Base-by-base conservation (phyloP, 1,284 basidiomycete genomes). In the Ganoderma meredithae region DNA sequence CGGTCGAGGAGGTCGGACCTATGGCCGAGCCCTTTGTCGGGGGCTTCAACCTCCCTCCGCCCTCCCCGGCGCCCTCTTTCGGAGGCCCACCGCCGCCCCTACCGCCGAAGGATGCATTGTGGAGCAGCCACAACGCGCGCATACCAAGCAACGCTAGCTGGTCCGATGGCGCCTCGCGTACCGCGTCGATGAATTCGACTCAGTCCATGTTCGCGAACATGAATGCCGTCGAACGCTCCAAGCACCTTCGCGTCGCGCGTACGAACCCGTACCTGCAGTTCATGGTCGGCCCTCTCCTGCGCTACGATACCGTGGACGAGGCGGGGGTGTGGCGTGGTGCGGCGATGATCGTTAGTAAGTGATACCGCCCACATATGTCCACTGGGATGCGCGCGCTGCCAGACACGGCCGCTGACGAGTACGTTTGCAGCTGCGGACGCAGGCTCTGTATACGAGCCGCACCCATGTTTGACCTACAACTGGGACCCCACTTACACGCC, bases 291-390 rank as follows among this genome's bases (percentile, higher is more conserved):
- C 97, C 97, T 13, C 84, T 99, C 52, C 82, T 99, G 71, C 89
- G 92, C 69, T 99, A 97, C 79, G 97, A 99, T 79, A 98, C 95
- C 0, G 89, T 95, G 33, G 90, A 94, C 70, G 83, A 88, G 66
- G 80, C 88, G 53, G 89, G 89, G 17, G 81, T 95, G 39, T 99
- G 95, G 94, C 88, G 92, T 73, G 97, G 96, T 25, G 93, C 92
- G 12, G 94, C 89, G n/a, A 80, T 96, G 79, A 86, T 96, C 64
- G 93, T 96, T 69, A 94, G 93, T 92, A 70, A 81, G 90, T 88
- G 56, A 36, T 9, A 36, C 63, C 33, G 47, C 61, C 44, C 47
- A 31, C 31, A 49, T 10, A 25, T 22, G n/a, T 22, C 44, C 44
- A 22, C n/a, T 22, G 22, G 19, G 43, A 36, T 49, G 60, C 60